Evolutionary conservation across 768 basidiomycete species (phyloP), one percentile per base, ranked within the genome.

Genomic region (Mycena venus): DNA sequence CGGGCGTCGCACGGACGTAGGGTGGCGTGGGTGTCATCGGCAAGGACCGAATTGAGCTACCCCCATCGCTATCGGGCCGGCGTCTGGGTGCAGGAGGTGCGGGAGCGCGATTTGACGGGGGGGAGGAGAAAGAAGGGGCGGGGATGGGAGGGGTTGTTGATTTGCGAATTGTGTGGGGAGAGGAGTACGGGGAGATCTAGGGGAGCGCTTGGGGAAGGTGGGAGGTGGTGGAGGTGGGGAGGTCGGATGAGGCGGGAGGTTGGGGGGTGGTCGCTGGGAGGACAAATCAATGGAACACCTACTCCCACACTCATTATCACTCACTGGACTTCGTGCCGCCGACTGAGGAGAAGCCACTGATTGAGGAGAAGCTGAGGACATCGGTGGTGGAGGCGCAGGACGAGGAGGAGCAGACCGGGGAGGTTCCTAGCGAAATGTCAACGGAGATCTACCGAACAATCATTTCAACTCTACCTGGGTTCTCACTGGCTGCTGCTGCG

Each of bases 161-260:
- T 17, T 53, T 25, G 15, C 21, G 21, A 36, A 34, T 53, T 51
- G 65, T 2, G 70, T 1, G 34, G 75, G 71, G 0, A 74, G 72
- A 8, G 64, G 32, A 49, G 65, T 1, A 21, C 65, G 67, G 25
- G 47, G 29, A 27, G 72, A 21, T 23, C 72, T 65, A 40, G 72
- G 75, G 27, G 68, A 62, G 17, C 67, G 67, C 25, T 49, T 69
- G 3, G 68, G 5, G 34, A 71, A 11, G 36, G 53, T 36, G 11
- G 75, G 75, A 27, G 51, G 72, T 31, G 72, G 34, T 12, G 77
- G 85, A 85, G 47, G 85, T 78, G 49, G 83, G 72, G 74, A 85
- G 84, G 72, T 87, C 82, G 44, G 78, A 53, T 70, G 66, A 27
- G 53, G 79, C 77, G 75, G 75, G 44, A 77, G 59, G 11, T 53